A percentile compares a stretch with the other conserved stretches of the same genome.
phyloP scores from a whole-genome alignment of 305 asterid genomes.

The Withania somnifera region DNA sequence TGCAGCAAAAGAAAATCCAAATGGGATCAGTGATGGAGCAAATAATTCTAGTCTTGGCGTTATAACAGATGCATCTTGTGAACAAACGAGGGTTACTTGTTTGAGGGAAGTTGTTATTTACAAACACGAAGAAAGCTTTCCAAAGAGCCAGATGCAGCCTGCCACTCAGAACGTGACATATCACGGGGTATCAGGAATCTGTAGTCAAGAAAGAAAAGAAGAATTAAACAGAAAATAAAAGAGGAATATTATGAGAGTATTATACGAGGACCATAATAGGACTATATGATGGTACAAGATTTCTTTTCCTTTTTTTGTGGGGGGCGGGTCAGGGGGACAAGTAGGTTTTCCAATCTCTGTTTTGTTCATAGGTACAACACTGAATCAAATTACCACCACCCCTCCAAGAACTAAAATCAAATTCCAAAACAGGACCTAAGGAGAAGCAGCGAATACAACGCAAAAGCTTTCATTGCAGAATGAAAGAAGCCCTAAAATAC shows the following conservation, averaged over 20 bases:
- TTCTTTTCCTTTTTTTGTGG: neutral
- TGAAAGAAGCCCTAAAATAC: neutral
- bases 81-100: conserved; percentile 39
- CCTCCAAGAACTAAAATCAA: neutral
- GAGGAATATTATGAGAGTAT: neutral
- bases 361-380: neutral
- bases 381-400: neutral
- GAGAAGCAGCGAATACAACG: neutral
- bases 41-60: neutral
- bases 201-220: conserved; percentile 8
- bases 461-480: neutral
- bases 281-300: neutral
- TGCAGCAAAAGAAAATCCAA: conserved; percentile 15
- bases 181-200: conserved; percentile 93
- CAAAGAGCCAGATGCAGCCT: conserved; percentile 86
- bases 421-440: neutral
- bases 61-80: neutral
- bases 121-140: conserved; percentile 83
- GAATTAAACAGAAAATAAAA: neutral
- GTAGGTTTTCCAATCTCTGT: neutral
- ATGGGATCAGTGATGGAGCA: neutral
- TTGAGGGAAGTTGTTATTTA: conserved; percentile 78
- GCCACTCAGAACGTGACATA: conserved; percentile 71
- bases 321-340: neutral
- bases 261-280: neutral